These are phyloP conservation scores for Monilinia laxa DNA, from an alignment of 2,329 filamentous ascomycete species.

Conservation along the genomic window DNA sequence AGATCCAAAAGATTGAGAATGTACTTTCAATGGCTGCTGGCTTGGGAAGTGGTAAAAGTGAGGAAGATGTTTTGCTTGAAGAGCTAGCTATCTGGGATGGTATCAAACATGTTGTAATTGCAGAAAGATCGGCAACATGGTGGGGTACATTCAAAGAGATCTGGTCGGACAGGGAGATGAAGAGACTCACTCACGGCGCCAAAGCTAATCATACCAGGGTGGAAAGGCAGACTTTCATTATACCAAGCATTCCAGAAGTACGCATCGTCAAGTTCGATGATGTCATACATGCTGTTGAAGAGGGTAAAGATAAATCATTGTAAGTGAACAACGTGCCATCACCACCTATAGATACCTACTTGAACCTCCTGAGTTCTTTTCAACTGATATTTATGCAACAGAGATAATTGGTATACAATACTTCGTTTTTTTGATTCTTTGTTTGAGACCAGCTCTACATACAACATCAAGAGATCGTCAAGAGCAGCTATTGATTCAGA, in stretches of 20 bases:
- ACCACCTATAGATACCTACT: not conserved
- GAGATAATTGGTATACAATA: not conserved
- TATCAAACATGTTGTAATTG: not conserved
- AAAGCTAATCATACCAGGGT: not conserved
- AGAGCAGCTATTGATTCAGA: not conserved
- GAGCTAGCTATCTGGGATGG: not conserved
- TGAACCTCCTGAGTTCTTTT: not conserved
- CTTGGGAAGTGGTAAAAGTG: not conserved
- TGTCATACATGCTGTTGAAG: not conserved
- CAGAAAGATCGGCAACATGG: slow-evolving; percentile 15
- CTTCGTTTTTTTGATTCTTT: slow-evolving; percentile 14
- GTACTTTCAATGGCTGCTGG: not conserved
- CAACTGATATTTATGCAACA: not conserved
- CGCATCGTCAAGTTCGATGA: slow-evolving; percentile 18
- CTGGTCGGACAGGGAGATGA: slow-evolving; percentile 17
- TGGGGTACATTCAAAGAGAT: slow-evolving; percentile 21
- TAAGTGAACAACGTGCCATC: not conserved
- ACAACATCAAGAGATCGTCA: slow-evolving; percentile 3
- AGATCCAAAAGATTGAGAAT: slow-evolving; percentile 13
- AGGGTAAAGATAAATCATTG: not conserved
- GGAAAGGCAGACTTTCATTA: not conserved
- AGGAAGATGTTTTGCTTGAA: slow-evolving; percentile 1
- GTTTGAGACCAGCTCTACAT: slow-evolving; percentile 13
- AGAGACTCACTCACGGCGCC: not conserved
- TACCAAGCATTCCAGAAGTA: slow-evolving; percentile 1